Evolutionary conservation across 192 early-diverging fungal species (phyloP).

Genomic region (Irineochytrium annulatum): DNA sequence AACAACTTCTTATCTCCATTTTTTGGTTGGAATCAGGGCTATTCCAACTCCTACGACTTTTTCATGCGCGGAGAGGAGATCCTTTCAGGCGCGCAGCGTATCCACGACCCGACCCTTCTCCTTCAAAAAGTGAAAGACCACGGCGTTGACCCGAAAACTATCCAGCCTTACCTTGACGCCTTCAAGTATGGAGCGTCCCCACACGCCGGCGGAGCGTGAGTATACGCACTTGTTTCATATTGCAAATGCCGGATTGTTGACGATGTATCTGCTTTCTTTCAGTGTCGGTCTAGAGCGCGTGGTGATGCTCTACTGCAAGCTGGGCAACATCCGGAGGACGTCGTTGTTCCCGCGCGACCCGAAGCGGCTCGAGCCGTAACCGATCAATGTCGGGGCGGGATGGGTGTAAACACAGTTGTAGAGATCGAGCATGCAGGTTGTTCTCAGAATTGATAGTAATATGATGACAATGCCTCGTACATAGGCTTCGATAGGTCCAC

Average conservation of each 20-base stretch:
- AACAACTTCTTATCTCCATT: slow-evolving; percentile 6
- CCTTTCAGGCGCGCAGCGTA: slow-evolving; percentile 96
- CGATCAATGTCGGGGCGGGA: too few relatives aligned
- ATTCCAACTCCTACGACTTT: slow-evolving; percentile 99
- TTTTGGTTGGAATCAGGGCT: slow-evolving; percentile 48
- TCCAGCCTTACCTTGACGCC: slow-evolving; percentile 88
- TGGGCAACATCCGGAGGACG: slow-evolving; percentile 89
- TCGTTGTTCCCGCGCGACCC: slow-evolving; percentile 98
- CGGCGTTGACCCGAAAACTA: slow-evolving; percentile 71
- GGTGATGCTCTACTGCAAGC: slow-evolving; percentile 91
- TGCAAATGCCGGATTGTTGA: neutral
- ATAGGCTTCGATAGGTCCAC: too few relatives aligned
- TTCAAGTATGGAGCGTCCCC: slow-evolving; percentile 97
- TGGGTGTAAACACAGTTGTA: too few relatives aligned
- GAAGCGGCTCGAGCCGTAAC: slow-evolving; percentile 79
- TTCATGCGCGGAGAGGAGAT: slow-evolving; percentile 99
- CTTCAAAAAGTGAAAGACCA: slow-evolving; percentile 72
- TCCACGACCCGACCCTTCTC: slow-evolving; percentile 85
- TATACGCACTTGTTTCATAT: slow-evolving; percentile 35
- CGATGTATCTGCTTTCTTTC: too few relatives aligned
- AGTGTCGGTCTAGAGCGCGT: slow-evolving; percentile 87
- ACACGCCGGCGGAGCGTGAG: slow-evolving; percentile 98
- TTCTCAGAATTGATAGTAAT: too few relatives aligned
- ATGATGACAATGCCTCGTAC: too few relatives aligned
- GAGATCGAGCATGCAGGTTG: too few relatives aligned